A percentile compares a stretch with the other conserved stretches of the same genome.
These are phyloP conservation scores for Colletotrichum sublineola DNA, from an alignment of 2,329 filamentous ascomycete genomes.

Conservation along the genomic window DNA sequence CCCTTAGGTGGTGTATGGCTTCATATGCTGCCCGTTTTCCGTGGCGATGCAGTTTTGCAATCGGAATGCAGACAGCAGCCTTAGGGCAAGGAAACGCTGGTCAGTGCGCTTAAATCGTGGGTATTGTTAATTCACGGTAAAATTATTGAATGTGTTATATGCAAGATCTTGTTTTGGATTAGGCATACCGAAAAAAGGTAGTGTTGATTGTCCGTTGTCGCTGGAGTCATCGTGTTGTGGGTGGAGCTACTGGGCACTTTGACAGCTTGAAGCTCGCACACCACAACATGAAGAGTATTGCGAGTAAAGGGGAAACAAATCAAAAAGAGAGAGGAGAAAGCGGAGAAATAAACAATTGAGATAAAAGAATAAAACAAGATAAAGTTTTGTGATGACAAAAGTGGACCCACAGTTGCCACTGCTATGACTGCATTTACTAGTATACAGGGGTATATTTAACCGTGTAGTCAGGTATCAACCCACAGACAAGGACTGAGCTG, in stretches of 20 bases:
- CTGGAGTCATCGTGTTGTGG: not conserved
- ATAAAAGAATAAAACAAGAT: not conserved
- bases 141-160: not conserved
- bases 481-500: too few relatives aligned
- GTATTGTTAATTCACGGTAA: not conserved
- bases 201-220: not conserved
- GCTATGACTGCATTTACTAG: too few relatives aligned
- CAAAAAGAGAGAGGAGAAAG: too few relatives aligned
- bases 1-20: not conserved
- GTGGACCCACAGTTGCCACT: too few relatives aligned
- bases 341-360: not conserved
- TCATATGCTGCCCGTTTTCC: not conserved
- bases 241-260: too few relatives aligned
- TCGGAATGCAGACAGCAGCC: not conserved
- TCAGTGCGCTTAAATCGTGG: not conserved
- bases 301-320: not conserved
- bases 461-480: too few relatives aligned
- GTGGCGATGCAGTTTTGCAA: too few relatives aligned
- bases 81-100: too few relatives aligned
- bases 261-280: too few relatives aligned
- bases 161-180: not conserved
- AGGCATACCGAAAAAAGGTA: not conserved
- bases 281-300: not conserved
- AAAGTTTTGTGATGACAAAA: too few relatives aligned
- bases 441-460: too few relatives aligned